These are phyloP conservation scores for Aspergillus fructus DNA, from an alignment of 2,329 filamentous ascomycete genomes.

Conservation along the genomic window DNA sequence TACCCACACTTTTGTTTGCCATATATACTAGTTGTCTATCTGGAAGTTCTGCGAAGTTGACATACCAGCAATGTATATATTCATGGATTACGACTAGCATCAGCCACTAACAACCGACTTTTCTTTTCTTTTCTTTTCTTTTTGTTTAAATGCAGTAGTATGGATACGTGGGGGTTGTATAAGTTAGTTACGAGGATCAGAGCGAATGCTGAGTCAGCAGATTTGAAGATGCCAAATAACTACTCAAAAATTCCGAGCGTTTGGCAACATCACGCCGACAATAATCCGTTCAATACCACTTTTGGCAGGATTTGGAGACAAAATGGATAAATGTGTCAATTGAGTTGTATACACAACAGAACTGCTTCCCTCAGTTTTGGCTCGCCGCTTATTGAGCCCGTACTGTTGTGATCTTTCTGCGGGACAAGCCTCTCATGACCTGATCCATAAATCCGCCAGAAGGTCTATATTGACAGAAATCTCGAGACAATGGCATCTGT, in stretches of 20 bases:
- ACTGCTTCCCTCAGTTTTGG: background rate
- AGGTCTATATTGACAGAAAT: background rate
- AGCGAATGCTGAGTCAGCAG: slow-evolving; percentile 1
- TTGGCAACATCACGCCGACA: background rate
- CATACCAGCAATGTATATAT: slow-evolving; percentile 6
- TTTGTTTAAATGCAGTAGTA: background rate
- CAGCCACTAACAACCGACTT: background rate
- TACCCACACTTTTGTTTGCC: background rate
- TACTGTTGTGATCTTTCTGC: background rate
- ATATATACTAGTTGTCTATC: background rate
- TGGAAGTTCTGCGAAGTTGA: background rate
- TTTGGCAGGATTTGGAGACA: background rate
- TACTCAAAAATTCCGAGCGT: background rate
- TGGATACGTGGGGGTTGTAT: background rate
- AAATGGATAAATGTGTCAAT: background rate
- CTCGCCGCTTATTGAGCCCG: background rate
- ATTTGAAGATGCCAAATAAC: slow-evolving; percentile 4
- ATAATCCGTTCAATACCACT: background rate
- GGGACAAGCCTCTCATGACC: background rate
- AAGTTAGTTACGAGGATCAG: too few relatives aligned
- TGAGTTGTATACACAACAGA: background rate
- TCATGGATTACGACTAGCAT: background rate
- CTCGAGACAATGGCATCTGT: slow-evolving; percentile 21
- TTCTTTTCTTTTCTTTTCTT: background rate
- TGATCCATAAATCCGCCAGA: background rate